phyloP scores from a whole-genome alignment of 1,139 yeast genomes.

The Sugiyamaella grinbergsii region DNA sequence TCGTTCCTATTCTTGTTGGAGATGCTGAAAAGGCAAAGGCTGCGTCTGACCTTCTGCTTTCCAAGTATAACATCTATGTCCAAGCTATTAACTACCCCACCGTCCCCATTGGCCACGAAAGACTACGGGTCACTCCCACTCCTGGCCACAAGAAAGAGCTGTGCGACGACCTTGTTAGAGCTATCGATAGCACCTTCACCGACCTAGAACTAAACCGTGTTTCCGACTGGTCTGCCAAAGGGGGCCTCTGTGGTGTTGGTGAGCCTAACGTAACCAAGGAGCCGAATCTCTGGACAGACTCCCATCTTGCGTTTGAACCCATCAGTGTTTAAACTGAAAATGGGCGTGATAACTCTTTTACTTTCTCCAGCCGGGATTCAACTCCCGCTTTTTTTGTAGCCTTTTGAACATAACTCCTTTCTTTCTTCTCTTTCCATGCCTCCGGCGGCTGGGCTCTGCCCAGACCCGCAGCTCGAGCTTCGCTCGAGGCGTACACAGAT shows the following conservation, averaged over 20 bases:
- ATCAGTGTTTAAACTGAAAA: background rate
- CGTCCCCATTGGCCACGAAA: conserved; percentile 92
- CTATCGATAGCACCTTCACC: conserved; percentile 78
- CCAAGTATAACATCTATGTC: conserved; percentile 84
- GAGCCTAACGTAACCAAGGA: conserved; percentile 46
- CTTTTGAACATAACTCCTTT: conserved; percentile 2
- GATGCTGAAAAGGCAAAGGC: conserved; percentile 89
- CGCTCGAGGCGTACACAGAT: background rate
- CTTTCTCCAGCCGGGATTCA: conserved; percentile 14
- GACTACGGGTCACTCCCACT: conserved; percentile 95
- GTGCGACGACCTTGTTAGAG: conserved; percentile 71
- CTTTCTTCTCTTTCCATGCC: conserved; percentile 5
- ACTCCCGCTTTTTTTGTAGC: conserved; percentile 11
- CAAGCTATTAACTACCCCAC: conserved; percentile 99
- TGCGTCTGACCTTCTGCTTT: conserved; percentile 86
- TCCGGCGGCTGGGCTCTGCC: conserved; percentile 19
- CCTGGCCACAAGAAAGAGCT: conserved; percentile 88
- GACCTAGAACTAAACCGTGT: conserved; percentile 76
- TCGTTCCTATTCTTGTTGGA: conserved; percentile 92
- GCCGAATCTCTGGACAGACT: conserved; percentile 76
- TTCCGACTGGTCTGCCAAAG: conserved; percentile 71
- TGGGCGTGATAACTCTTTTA: conserved; percentile 7
- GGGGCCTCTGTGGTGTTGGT: conserved; percentile 93
- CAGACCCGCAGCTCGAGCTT: conserved; percentile 10
- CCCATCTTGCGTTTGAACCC: conserved; percentile 55